A percentile compares a stretch with the other conserved stretches of the same genome.
These are phyloP conservation scores for Boletus smithii DNA, from an alignment of 1,284 basidiomycete genomes.

Conservation along the genomic window DNA sequence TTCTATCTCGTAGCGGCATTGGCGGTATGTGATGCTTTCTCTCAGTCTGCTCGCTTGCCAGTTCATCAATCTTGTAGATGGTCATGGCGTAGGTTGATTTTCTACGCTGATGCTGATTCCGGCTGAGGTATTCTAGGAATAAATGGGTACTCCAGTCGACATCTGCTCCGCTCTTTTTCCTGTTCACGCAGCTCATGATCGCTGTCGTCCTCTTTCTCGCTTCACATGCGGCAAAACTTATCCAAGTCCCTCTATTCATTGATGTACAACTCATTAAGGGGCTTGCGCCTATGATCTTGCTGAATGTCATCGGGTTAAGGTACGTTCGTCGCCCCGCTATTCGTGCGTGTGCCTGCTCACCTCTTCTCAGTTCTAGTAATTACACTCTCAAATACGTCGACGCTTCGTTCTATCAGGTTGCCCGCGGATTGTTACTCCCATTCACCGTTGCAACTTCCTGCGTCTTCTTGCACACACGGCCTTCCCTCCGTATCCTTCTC, in stretches of 20 bases:
- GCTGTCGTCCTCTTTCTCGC: slow-evolving; percentile 72
- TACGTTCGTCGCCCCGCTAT: slow-evolving; percentile 30
- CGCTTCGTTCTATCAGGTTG: slow-evolving; percentile 88
- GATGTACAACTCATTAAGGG: slow-evolving; percentile 64
- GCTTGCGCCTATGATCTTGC: slow-evolving; percentile 64
- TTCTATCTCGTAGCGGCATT: slow-evolving; percentile 83
- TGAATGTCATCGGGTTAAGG: slow-evolving; percentile 82
- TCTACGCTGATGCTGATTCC: slow-evolving; percentile 2
- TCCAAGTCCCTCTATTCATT: slow-evolving; percentile 60
- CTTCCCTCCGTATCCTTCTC: slow-evolving; percentile 65
- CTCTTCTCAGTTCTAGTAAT: slow-evolving; percentile 69
- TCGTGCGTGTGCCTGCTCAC: not conserved
- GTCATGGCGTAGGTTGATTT: slow-evolving; percentile 62
- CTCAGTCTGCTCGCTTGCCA: not conserved
- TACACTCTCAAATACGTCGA: slow-evolving; percentile 90
- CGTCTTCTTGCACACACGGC: slow-evolving; percentile 66
- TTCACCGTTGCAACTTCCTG: slow-evolving; percentile 82
- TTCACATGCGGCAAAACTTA: slow-evolving; percentile 57
- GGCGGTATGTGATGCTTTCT: slow-evolving; percentile 53
- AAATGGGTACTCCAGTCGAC: slow-evolving; percentile 78
- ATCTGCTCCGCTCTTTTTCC: slow-evolving; percentile 76
- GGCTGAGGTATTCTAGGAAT: slow-evolving; percentile 47
- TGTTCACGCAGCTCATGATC: slow-evolving; percentile 76
- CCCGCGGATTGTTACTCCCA: slow-evolving; percentile 81
- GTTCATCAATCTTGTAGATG: slow-evolving; percentile 51